Conservation (phyloP, 768 basidiomycete genomes). For the Lactarius sanguifluus region DNA sequence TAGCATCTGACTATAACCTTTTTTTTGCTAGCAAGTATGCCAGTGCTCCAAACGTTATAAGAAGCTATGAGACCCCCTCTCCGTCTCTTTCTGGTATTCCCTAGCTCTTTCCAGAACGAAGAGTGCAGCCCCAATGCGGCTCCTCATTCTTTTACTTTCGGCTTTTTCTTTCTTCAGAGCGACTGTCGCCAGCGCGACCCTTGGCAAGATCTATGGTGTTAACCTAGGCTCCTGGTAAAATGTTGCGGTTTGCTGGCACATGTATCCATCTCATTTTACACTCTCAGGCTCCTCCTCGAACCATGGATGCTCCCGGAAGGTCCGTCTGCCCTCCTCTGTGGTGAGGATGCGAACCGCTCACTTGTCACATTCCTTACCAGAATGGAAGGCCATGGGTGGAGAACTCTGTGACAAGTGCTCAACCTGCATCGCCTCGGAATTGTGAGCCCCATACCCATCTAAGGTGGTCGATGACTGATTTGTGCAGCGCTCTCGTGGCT, state of each 20-base stretch:
- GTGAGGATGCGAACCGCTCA: neutral
- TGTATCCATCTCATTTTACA: slow-evolving; percentile 10
- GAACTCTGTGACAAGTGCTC: slow-evolving; percentile 58
- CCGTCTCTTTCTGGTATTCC: neutral
- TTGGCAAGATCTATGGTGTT: slow-evolving; percentile 64
- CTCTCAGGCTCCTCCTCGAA: slow-evolving; percentile 66
- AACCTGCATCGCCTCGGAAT: slow-evolving; percentile 65
- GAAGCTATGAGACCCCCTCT: neutral
- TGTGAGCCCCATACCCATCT: slow-evolving; percentile 64
- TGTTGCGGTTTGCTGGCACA: neutral
- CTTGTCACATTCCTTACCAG: slow-evolving; percentile 36
- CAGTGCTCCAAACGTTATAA: too few relatives aligned
- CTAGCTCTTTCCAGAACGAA: neutral
- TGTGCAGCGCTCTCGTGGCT: slow-evolving; percentile 54
- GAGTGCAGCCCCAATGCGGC: slow-evolving; percentile 14
- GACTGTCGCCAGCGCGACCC: neutral
- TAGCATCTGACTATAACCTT: too few relatives aligned
- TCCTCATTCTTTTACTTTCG: slow-evolving; percentile 8
- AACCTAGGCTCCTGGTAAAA: slow-evolving; percentile 65
- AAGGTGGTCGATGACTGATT: neutral
- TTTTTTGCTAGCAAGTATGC: too few relatives aligned
- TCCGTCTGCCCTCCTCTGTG: slow-evolving; percentile 29
- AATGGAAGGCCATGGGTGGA: slow-evolving; percentile 76
- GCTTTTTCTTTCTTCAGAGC: neutral
- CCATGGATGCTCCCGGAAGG: slow-evolving; percentile 82